Evolutionary conservation across 305 asterid species (phyloP).

Genomic region (Fraxinus greggii): DNA sequence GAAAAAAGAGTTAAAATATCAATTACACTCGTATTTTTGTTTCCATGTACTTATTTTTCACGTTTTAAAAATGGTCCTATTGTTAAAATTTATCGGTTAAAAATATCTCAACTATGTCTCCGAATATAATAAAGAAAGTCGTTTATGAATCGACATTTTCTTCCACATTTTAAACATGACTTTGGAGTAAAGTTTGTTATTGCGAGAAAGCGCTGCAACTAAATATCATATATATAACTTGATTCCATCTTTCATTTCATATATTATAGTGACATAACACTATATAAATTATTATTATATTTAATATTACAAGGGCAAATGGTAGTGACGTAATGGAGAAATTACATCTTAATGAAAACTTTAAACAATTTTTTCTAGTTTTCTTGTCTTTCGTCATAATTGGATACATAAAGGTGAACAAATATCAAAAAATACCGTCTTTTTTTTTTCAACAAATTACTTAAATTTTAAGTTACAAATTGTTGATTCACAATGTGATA

Average conservation of each 20-base stretch:
- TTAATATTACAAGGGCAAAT: not conserved
- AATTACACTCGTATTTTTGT: not conserved
- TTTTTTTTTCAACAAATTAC: not conserved
- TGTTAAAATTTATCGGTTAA: not conserved
- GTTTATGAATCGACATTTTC: not conserved
- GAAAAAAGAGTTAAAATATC: not conserved
- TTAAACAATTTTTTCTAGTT: not conserved
- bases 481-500: not conserved
- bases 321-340: not conserved
- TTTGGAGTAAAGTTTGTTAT: not conserved
- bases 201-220: not conserved
- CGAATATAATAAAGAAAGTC: not conserved
- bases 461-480: not conserved
- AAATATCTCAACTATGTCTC: not conserved
- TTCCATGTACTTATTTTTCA: not conserved
- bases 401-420: not conserved
- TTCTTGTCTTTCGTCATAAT: not conserved
- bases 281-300: not conserved
- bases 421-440: no score
- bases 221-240: not conserved
- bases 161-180: not conserved
- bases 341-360: not conserved
- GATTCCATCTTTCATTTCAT: not conserved
- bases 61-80: not conserved
- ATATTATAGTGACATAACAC: not conserved